Percentiles rank a stretch among this genome's conserved stretches.
These are phyloP conservation scores for Globisporangium alternatum DNA, from an alignment of 352 stramenopile species.

Conservation along the genomic window DNA sequence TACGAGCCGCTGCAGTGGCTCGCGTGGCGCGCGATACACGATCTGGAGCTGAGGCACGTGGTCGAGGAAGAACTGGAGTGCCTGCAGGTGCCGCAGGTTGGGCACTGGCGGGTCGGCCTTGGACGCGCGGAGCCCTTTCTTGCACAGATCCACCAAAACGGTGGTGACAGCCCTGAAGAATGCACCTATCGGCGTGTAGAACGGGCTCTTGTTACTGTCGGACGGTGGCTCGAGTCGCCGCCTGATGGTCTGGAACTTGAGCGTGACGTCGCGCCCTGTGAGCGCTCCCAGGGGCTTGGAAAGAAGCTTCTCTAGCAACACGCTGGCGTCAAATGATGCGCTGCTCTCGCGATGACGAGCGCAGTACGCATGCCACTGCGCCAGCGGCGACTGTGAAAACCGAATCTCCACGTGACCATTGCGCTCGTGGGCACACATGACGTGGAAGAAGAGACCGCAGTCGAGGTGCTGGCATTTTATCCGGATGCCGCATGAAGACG, in stretches of 20 bases:
- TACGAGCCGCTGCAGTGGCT: constrained; percentile 21
- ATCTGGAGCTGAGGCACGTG: constrained; percentile 62
- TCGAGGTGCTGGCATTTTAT: constrained; percentile 58
- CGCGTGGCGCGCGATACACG: constrained; percentile 34
- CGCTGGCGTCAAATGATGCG: constrained; percentile 31
- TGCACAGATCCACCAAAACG: constrained; percentile 47
- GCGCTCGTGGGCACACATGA: constrained; percentile 42
- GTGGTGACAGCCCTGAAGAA: constrained; percentile 40
- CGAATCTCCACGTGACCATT: constrained; percentile 36
- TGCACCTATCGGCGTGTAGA: constrained; percentile 33
- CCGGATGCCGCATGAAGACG: constrained; percentile 30
- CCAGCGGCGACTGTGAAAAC: constrained; percentile 21
- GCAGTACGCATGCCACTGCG: constrained; percentile 64
- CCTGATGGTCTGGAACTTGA: constrained; percentile 39
- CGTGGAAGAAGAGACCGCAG: constrained; percentile 64
- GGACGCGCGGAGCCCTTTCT: constrained; percentile 42
- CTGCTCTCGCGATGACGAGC: constrained; percentile 41
- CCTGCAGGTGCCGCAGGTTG: constrained; percentile 60
- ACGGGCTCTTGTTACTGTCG: not conserved
- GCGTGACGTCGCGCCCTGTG: constrained; percentile 48
- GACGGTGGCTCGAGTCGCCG: constrained; percentile 29
- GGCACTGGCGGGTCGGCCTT: constrained; percentile 55
- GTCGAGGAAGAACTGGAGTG: constrained; percentile 64
- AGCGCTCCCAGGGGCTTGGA: constrained; percentile 47
- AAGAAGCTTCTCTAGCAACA: constrained; percentile 51